Evolutionary conservation across 1,139 yeast species (phyloP).

Genomic region (Kazachstania sp.): DNA sequence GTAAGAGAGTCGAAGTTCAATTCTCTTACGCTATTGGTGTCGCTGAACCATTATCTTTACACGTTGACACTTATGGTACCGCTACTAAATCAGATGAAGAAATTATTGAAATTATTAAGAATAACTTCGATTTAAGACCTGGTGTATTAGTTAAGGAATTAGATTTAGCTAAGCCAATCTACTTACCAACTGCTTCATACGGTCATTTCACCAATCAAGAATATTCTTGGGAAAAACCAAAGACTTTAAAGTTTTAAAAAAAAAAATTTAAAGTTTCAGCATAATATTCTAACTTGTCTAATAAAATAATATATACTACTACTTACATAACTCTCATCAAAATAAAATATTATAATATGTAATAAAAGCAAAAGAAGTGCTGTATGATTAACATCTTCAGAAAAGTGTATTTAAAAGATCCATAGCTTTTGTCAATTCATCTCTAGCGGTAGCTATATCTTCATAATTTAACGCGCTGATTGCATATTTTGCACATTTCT

Average conservation of each 20-base stretch:
- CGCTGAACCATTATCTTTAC: conserved; percentile 96
- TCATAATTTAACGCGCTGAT: conserved; percentile 91
- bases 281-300: not conserved
- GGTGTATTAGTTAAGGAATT: conserved; percentile 97
- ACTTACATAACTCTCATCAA: not conserved
- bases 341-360: not conserved
- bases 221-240: conserved; percentile 98
- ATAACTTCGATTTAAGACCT: conserved; percentile 98
- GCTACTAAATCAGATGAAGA: conserved; percentile 81
- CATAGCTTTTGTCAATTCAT: conserved; percentile 62
- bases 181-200: conserved; percentile 96
- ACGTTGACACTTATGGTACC: conserved; percentile 97
- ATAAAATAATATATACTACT: not conserved
- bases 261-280: not conserved
- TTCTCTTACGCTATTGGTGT: conserved; percentile 99
- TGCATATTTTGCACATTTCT: conserved; percentile 84
- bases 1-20: conserved; percentile 96
- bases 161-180: conserved; percentile 97
- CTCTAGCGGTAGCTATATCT: conserved; percentile 71
- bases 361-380: not conserved
- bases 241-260: conserved; percentile 63
- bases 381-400: not conserved
- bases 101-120: conserved; percentile 80
- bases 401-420: conserved; percentile 31
- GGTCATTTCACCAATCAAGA: conserved; percentile 99